Base-by-base conservation (phyloP, 2,329 filamentous ascomycete species). In the Aureobasidium vineae region DNA sequence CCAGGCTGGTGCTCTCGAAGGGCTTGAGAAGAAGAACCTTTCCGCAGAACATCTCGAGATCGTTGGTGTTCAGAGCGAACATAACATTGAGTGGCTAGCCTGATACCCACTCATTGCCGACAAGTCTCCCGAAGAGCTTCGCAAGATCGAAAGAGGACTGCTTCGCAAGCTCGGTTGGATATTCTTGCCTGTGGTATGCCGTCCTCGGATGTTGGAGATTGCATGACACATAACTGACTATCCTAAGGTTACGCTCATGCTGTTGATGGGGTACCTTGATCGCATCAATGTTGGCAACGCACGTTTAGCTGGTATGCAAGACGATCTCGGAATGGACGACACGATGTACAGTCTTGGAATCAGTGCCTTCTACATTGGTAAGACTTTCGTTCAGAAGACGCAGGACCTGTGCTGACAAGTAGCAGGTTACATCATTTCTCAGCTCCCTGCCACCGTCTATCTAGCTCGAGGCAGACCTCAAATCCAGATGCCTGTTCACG, bases 241-340 rank as follows among this genome's bases (percentile, higher is more conserved):
- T 6, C n/a, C 13, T 40, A 2, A 40, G 38, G 38, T 21, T 3
- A 45, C 41, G 10, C 41, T 45, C 4, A 45, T 45, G 41, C 19
- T 45, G 7, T 10, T 45, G 41, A 45, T 45, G 41, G 41, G 41
- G 19, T 45, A 45, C 41, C 71, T 79, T 15, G 77, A 79, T 56
- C 75, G 78, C 16, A 78, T 79, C 70, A 79, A 79, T 56, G 76
- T 79, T 36, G 75, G 75, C 1, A 77, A 77, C 10, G 78, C 78
- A 28, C 75, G 77, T 43, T 68, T 79, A n/a, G 76, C 76, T 36
- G 77, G 78, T 38, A 68, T 79, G 52, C 74, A 79, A 66, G 68
- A 73, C 23, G 76, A 79, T 68, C 71, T 81, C 6, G 70, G 73
- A 21, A 45, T 45, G 41, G 7, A 11, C 19, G 41, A 45, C n/a